Evolutionary conservation across 1,139 yeast genomes (phyloP).

Genomic region (Diutina rugosa): DNA sequence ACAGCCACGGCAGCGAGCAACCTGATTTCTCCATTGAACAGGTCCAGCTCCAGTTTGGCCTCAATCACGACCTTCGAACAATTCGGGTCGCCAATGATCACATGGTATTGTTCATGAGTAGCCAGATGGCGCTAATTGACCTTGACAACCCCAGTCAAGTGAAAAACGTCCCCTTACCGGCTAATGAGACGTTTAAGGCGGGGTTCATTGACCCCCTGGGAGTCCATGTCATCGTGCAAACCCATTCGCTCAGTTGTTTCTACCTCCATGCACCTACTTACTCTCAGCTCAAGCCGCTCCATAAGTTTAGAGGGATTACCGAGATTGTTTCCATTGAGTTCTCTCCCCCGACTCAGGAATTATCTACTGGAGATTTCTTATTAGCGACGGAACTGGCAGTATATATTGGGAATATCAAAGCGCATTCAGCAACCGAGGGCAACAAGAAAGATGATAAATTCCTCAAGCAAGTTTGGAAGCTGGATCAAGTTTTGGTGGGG

Average conservation of each 20-base stretch:
- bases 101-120: not conserved
- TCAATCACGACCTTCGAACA: not conserved
- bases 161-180: not conserved
- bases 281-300: not conserved
- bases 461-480: not conserved
- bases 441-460: constrained; percentile 1
- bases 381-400: not conserved
- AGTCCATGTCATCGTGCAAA: not conserved
- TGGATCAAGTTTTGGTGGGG: not conserved
- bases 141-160: constrained; percentile 1
- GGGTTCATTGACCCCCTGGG: constrained; percentile 1
- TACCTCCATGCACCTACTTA: not conserved
- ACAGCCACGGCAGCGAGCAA: not conserved
- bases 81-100: not conserved
- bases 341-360: not conserved
- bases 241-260: not conserved
- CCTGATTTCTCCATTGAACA: not conserved
- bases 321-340: not conserved
- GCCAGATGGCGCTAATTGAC: not conserved
- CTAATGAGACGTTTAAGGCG: not conserved
- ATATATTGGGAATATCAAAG: not conserved
- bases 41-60: not conserved
- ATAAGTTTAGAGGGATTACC: not conserved
- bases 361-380: not conserved
- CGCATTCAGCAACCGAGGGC: not conserved